A percentile compares a stretch with the other conserved stretches of the same genome.
Evolutionary conservation across 106 monocot species (phyloP).

Genomic region (Dioscorea alata): DNA sequence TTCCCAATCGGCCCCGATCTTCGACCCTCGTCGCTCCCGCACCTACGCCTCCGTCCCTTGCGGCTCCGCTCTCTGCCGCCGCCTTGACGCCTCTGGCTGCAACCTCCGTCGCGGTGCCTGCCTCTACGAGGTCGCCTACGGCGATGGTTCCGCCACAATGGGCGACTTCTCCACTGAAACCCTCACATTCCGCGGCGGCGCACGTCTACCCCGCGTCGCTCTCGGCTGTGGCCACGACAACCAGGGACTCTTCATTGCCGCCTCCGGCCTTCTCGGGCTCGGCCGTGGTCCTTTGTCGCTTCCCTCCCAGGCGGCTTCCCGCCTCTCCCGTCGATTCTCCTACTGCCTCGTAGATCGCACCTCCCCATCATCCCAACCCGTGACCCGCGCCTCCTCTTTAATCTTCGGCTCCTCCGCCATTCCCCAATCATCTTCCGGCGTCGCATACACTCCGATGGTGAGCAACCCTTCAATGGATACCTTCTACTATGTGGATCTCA

Average conservation of each 20-base stretch:
- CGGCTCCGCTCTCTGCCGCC: constrained; percentile 12
- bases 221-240: constrained; percentile 85
- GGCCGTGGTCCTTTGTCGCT: constrained; percentile 68
- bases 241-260: constrained; percentile 67
- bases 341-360: constrained; percentile 79
- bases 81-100: neutral
- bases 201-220: constrained; percentile 33
- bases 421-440: neutral
- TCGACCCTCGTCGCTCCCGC: too few relatives aligned
- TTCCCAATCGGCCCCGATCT: constrained; percentile 21
- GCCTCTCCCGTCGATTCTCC: constrained; percentile 54
- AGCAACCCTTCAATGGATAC: constrained; percentile 55
- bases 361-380: constrained; percentile 8
- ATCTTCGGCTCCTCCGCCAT: constrained; percentile 24
- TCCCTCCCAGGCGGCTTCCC: constrained; percentile 48
- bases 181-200: constrained; percentile 42
- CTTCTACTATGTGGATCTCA: constrained; percentile 76
- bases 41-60: constrained; percentile 14
- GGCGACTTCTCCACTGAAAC: constrained; percentile 68
- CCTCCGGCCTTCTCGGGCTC: constrained; percentile 68
- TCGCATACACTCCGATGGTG: constrained; percentile 57
- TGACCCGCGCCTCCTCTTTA: neutral
- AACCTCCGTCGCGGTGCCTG: constrained; percentile 12
- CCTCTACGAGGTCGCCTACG: constrained; percentile 69
- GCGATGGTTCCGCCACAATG: constrained; percentile 57